Conservation (phyloP, 2,329 filamentous ascomycete species). For the Paraphaeosphaeria sporulosa region DNA sequence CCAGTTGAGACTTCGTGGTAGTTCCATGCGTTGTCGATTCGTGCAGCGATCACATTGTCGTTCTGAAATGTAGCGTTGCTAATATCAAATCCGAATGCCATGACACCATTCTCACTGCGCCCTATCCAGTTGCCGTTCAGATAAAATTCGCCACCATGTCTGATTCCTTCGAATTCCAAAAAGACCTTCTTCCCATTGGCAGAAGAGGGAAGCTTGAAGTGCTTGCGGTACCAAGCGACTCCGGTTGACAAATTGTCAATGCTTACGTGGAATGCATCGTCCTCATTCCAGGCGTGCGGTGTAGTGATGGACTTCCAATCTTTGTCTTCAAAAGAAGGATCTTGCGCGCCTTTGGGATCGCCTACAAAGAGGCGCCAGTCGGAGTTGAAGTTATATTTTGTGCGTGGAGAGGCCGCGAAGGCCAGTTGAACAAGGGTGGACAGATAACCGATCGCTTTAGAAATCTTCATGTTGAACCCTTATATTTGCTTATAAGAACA, state of each 20-base stretch:
- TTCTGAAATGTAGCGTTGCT: neutral
- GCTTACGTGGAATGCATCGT: neutral
- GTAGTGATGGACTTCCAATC: neutral
- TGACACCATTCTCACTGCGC: neutral
- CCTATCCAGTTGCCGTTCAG: neutral
- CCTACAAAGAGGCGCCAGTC: neutral
- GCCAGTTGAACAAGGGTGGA: neutral
- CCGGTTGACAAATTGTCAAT: neutral
- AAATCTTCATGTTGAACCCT: neutral
- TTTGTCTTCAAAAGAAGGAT: neutral
- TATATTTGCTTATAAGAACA: neutral
- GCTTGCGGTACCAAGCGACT: neutral
- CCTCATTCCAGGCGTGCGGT: slow-evolving; percentile 1
- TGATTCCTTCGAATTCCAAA: neutral
- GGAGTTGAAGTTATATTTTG: slow-evolving; percentile 2
- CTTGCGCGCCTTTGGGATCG: neutral
- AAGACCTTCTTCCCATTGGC: neutral
- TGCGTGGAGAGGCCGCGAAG: neutral
- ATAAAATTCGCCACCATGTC: slow-evolving; percentile 1
- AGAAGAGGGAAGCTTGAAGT: neutral
- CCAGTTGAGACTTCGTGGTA: neutral
- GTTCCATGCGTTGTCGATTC: neutral
- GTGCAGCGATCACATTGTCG: neutral
- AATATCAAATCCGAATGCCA: neutral
- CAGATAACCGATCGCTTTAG: neutral